Evolutionary conservation across 2,329 filamentous ascomycete genomes (phyloP), one percentile per base, ranked within the genome.

Genomic region (Cordyceps cicadae): DNA sequence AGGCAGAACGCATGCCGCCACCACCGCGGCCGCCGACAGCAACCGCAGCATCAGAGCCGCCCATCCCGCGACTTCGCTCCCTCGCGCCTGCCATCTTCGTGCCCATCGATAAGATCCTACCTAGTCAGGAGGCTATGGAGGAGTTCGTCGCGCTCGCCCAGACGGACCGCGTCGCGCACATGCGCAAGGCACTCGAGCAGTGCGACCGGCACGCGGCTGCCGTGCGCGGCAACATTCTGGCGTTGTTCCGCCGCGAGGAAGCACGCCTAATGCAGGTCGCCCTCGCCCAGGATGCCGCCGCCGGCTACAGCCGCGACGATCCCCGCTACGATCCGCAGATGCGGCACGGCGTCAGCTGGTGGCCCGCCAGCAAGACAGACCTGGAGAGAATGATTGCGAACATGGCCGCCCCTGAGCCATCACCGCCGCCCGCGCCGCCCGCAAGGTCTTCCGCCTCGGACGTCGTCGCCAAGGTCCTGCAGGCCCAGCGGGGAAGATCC

Each of bases 81-180:
- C 64, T 71, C 61, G 62, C 66, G 4, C 65, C 69, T 5, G 65
- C 69, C 61, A 71, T 76, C 51, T 77, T 75, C 64, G 68, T 71
- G 29, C 71, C 72, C 29, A 66, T 76, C 17, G 50, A 61, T 5
- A 58, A 63, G 9, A 64, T 68, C 48, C 65, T 70, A 54, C 62
- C 66, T 49, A 60, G 14, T 21, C 51, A 60, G 29, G 43, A 26
- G 62, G 2, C 62, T 66, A 21, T 64, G 64, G 46, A 39, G 58
- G 1, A n/a, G n/a, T 75, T 72, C 64, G 67, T 70, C 43, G 70
- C 72, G 29, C 66, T 76, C 24, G 57, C 63, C 3, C 53, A 61
- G 9, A 65, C 68, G 51, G 65, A 70, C 59, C 62, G 65, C 54
- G 63, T 34, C 32, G 29, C 43, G 51, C 32, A 60, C 63, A 11